Evolutionary conservation across 2,329 filamentous ascomycete genomes (phyloP).

Genomic region (Thielaviopsis ethacetica): DNA sequence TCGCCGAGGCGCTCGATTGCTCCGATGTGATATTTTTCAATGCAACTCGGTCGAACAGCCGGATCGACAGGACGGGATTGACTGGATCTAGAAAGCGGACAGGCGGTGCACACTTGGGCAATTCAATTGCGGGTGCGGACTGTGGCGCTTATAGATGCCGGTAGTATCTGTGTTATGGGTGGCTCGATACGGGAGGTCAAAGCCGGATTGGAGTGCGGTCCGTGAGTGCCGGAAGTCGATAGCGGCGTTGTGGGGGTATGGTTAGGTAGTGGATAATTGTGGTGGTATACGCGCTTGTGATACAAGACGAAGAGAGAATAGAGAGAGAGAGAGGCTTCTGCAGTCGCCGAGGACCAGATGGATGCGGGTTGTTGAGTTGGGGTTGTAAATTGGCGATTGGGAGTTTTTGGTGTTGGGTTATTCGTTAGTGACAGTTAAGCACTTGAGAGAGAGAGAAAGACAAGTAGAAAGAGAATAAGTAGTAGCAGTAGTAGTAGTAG

Average conservation of each 20-base stretch:
- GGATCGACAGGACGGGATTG: not conserved
- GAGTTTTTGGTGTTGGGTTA: not conserved
- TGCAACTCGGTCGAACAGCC: constrained; percentile 10
- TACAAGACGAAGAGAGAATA: not conserved
- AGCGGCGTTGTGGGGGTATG: not conserved
- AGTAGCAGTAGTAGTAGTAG: too few relatives aligned
- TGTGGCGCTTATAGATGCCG: not conserved
- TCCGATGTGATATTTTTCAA: constrained; percentile 11
- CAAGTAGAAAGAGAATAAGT: not conserved
- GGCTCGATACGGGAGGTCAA: not conserved
- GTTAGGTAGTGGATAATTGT: too few relatives aligned
- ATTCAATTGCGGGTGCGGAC: constrained; percentile 6
- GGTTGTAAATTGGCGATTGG: not conserved
- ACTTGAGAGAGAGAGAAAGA: not conserved
- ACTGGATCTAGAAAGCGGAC: not conserved
- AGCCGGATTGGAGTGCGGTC: not conserved
- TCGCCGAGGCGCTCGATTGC: constrained; percentile 4
- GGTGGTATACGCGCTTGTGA: not conserved
- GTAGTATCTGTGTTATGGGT: not conserved
- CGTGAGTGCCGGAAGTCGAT: not conserved
- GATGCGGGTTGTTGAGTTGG: not conserved
- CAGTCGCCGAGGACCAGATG: not conserved
- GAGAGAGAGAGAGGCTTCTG: not conserved
- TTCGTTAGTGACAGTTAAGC: not conserved
- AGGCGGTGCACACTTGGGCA: constrained; percentile 2